A percentile compares a stretch with the other conserved stretches of the same genome.
phyloP scores from a whole-genome alignment of 441 rosid genomes.

The Euphorbia schlechtendalii region DNA sequence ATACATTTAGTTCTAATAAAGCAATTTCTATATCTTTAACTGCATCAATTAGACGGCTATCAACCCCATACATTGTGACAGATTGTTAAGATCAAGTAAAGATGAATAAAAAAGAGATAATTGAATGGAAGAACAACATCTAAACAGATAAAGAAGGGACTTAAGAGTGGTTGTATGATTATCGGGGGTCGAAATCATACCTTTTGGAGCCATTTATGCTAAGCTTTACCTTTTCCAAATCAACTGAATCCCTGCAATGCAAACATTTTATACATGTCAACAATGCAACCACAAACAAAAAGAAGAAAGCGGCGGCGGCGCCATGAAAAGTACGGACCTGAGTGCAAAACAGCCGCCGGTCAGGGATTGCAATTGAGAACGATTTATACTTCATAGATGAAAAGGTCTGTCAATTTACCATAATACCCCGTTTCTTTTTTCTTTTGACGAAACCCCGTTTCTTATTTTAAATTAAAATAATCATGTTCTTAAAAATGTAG shows the following conservation, averaged over 20 bases:
- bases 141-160: too few relatives aligned
- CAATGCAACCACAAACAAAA: neutral
- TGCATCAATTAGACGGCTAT: neutral
- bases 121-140: neutral
- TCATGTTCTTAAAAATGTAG: too few relatives aligned
- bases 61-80: too few relatives aligned
- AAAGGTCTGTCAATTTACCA: constrained; percentile 4
- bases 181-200: constrained; percentile 14
- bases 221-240: constrained; percentile 1
- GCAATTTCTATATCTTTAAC: neutral
- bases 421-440: neutral
- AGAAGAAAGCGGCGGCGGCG: constrained; percentile 1
- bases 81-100: neutral
- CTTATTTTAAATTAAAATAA: too few relatives aligned
- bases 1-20: neutral
- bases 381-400: constrained; percentile 21
- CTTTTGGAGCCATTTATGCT: constrained; percentile 45
- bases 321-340: neutral
- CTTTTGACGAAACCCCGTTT: too few relatives aligned
- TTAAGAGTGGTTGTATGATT: neutral
- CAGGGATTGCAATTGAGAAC: constrained; percentile 29
- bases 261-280: neutral
- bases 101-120: neutral
- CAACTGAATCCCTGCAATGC: neutral
- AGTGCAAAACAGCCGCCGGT: constrained; percentile 12